Conservation (phyloP, 2,329 filamentous ascomycete species). For the Cladosporium sp. region DNA sequence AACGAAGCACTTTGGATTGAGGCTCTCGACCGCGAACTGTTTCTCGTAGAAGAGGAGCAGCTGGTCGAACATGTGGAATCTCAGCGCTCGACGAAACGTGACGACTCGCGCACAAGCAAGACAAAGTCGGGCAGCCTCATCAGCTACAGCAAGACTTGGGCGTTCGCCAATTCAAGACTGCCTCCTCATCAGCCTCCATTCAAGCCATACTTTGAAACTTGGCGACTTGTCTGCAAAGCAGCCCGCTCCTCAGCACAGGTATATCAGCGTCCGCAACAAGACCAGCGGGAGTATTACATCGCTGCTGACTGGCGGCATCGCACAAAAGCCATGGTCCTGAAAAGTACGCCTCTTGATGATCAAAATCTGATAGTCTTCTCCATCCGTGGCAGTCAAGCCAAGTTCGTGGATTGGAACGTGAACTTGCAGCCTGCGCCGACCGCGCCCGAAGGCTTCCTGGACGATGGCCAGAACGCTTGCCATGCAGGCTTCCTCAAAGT, state of each 20-base stretch:
- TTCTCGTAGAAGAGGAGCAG: constrained; percentile 1
- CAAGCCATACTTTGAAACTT: constrained; percentile 68
- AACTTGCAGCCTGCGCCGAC: constrained; percentile 69
- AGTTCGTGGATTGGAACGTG: constrained; percentile 81
- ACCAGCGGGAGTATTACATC: constrained; percentile 65
- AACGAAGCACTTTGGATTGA: constrained; percentile 5
- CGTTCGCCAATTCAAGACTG: constrained; percentile 73
- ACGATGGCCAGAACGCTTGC: constrained; percentile 72
- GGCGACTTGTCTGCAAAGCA: constrained; percentile 71
- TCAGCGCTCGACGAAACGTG: neutral
- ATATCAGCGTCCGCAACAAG: constrained; percentile 61
- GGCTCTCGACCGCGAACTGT: constrained; percentile 8
- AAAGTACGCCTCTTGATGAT: constrained; percentile 72
- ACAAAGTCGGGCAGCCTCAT: constrained; percentile 14
- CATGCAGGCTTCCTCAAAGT: constrained; percentile 76
- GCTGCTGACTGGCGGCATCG: constrained; percentile 67
- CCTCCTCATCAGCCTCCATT: constrained; percentile 64
- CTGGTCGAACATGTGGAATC: neutral
- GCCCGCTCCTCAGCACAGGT: constrained; percentile 72
- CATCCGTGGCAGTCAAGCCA: constrained; percentile 69
- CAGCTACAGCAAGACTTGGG: constrained; percentile 59
- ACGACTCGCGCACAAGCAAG: neutral
- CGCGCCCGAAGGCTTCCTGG: constrained; percentile 65
- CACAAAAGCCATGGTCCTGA: constrained; percentile 83
- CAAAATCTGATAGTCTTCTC: constrained; percentile 78